A percentile compares a stretch with the other conserved stretches of the same genome.
These are phyloP conservation scores for Seminavis robusta DNA, from an alignment of 108 stramenopile species.

Conservation along the genomic window DNA sequence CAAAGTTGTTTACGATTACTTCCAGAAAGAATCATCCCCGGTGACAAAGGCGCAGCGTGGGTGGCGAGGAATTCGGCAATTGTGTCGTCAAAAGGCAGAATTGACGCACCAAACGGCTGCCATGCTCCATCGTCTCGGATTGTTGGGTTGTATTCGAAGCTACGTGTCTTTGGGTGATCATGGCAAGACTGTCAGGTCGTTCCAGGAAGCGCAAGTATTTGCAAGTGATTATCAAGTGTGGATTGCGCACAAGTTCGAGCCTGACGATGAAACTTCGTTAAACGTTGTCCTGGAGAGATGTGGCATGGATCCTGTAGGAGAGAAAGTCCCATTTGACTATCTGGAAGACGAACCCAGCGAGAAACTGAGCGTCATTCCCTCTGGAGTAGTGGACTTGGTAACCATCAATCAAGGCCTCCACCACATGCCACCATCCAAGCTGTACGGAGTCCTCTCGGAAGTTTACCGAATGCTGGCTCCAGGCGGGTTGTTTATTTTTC, in stretches of 20 bases:
- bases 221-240: too few species aligned
- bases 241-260: too few species aligned
- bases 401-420: conserved; percentile 8
- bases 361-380: background rate
- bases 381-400: background rate
- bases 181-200: conserved; percentile 1
- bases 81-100: background rate
- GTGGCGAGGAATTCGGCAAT: background rate
- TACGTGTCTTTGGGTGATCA: conserved; percentile 4
- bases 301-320: too few species aligned
- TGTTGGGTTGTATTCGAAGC: background rate
- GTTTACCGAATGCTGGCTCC: background rate
- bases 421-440: background rate
- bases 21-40: background rate
- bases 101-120: background rate
- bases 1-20: background rate
- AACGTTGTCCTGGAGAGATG: too few species aligned
- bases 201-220: too few species aligned
- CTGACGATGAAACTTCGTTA: too few species aligned
- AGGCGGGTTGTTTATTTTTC: background rate
- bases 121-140: background rate
- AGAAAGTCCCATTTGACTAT: background rate
- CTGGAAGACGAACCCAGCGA: background rate
- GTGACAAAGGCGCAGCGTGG: background rate
- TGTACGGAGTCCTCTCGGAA: background rate